Percentiles rank a stretch among this genome's conserved stretches.
These are phyloP conservation scores for Talaromyces sp. DNA, from an alignment of 2,329 filamentous ascomycete genomes.

Conservation along the genomic window DNA sequence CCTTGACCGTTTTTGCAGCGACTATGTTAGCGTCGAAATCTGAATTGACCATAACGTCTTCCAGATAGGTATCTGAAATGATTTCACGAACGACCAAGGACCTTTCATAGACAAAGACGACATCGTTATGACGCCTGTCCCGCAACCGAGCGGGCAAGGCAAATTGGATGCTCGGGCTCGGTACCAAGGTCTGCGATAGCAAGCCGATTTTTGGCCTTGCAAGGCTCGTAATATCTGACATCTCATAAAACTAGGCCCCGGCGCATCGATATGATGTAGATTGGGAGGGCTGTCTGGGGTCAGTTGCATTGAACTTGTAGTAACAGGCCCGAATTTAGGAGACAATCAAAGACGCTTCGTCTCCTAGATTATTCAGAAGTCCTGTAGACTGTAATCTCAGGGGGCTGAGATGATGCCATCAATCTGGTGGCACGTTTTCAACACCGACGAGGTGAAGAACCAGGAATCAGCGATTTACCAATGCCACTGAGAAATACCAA, in stretches of 20 bases:
- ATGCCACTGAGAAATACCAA: neutral
- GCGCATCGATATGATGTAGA: neutral
- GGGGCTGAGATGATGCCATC: conserved; percentile 1
- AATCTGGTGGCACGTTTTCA: neutral
- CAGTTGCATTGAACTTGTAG: too few species aligned
- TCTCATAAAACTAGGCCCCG: neutral
- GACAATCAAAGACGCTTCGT: neutral
- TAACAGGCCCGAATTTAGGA: neutral
- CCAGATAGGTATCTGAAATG: conserved; percentile 60
- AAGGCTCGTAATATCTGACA: conserved; percentile 4
- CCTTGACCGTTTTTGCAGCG: conserved; percentile 72
- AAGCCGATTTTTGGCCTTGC: conserved; percentile 61
- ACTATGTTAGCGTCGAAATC: conserved; percentile 78
- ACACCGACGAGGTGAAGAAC: neutral
- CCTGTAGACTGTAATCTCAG: neutral
- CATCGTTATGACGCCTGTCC: conserved; percentile 67
- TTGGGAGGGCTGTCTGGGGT: neutral
- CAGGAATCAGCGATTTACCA: neutral
- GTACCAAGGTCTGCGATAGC: conserved; percentile 72
- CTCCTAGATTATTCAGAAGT: neutral
- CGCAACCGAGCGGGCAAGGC: conserved; percentile 78
- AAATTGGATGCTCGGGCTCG: conserved; percentile 70
- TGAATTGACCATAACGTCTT: conserved; percentile 70
- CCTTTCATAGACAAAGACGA: conserved; percentile 80
- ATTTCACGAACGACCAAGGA: conserved; percentile 80